Conservation (phyloP, 2,329 filamentous ascomycete genomes). For the Berkeleyomyces rouxiae region DNA sequence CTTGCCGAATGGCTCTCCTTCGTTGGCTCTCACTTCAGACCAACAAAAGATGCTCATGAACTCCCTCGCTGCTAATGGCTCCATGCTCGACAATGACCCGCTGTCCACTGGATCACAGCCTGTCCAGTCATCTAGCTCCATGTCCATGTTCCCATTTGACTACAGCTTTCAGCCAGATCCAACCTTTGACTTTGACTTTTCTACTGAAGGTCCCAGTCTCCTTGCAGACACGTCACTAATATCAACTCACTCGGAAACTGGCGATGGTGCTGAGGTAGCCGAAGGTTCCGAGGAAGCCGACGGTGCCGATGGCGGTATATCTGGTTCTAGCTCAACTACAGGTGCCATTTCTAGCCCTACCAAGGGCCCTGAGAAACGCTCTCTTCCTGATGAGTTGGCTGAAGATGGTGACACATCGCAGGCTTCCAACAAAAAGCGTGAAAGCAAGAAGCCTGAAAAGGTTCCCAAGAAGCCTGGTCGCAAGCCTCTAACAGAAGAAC, state of each 20-base stretch:
- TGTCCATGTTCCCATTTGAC: slow-evolving; percentile 57
- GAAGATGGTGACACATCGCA: slow-evolving; percentile 38
- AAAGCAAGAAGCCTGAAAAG: slow-evolving; percentile 63
- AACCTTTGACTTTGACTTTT: slow-evolving; percentile 57
- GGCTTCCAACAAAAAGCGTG: slow-evolving; percentile 9
- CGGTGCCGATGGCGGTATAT: not conserved
- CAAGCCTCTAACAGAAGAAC: slow-evolving; percentile 89
- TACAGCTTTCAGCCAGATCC: slow-evolving; percentile 59
- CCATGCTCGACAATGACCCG: slow-evolving; percentile 19
- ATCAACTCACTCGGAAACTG: slow-evolving; percentile 39
- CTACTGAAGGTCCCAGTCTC: slow-evolving; percentile 23
- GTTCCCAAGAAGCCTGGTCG: slow-evolving; percentile 87
- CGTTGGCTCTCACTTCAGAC: slow-evolving; percentile 56
- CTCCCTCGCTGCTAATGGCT: slow-evolving; percentile 45
- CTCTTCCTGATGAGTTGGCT: slow-evolving; percentile 48
- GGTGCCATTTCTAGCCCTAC: not conserved
- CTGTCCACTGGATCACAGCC: slow-evolving; percentile 22
- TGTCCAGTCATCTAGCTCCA: slow-evolving; percentile 32
- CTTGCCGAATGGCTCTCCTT: slow-evolving; percentile 25
- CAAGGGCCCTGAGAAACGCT: slow-evolving; percentile 47
- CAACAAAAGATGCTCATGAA: slow-evolving; percentile 63
- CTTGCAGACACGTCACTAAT: slow-evolving; percentile 51
- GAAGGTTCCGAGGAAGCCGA: slow-evolving; percentile 22
- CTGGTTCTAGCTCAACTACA: not conserved
- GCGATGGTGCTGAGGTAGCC: slow-evolving; percentile 25